Conservation (phyloP, 495 filamentous ascomycete species). For the Aspergillus campestris region DNA sequence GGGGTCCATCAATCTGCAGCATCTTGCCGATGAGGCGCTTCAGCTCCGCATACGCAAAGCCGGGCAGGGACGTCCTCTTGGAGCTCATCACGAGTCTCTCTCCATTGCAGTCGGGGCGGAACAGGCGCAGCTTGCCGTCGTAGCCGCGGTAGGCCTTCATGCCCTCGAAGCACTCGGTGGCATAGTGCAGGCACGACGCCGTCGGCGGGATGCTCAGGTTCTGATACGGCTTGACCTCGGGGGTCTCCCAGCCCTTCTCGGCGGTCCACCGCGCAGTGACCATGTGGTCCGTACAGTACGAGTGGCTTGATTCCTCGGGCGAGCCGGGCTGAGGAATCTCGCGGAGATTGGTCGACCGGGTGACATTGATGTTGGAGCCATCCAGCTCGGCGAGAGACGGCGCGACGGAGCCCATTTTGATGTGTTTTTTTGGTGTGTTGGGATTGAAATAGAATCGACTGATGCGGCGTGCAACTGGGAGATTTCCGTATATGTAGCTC, state of each 20-base stretch:
- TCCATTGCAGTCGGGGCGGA: conserved; percentile 74
- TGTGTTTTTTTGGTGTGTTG: conserved; percentile 1
- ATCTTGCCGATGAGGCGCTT: conserved; percentile 64
- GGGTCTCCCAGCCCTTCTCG: conserved; percentile 62
- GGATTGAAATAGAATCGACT: background rate
- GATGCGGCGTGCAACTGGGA: background rate
- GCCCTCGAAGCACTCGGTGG: conserved; percentile 19
- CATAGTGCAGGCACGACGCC: conserved; percentile 43
- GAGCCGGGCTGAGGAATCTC: conserved; percentile 56
- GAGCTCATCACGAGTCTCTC: conserved; percentile 63
- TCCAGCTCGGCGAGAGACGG: conserved; percentile 48
- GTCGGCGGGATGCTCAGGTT: conserved; percentile 77
- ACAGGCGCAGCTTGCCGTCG: conserved; percentile 56
- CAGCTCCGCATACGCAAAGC: conserved; percentile 61
- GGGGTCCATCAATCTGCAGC: conserved; percentile 44
- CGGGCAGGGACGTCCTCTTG: conserved; percentile 67
- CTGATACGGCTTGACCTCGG: conserved; percentile 70
- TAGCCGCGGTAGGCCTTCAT: conserved; percentile 19
- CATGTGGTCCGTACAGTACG: conserved; percentile 86
- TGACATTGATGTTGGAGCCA: conserved; percentile 63
- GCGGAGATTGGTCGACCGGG: conserved; percentile 55
- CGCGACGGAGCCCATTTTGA: conserved; percentile 29
- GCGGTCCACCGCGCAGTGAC: conserved; percentile 65
- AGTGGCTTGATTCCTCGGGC: conserved; percentile 38
- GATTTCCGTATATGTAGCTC: background rate